Conservation (phyloP, 768 basidiomycete genomes). For the Lactarius sanguifluus region DNA sequence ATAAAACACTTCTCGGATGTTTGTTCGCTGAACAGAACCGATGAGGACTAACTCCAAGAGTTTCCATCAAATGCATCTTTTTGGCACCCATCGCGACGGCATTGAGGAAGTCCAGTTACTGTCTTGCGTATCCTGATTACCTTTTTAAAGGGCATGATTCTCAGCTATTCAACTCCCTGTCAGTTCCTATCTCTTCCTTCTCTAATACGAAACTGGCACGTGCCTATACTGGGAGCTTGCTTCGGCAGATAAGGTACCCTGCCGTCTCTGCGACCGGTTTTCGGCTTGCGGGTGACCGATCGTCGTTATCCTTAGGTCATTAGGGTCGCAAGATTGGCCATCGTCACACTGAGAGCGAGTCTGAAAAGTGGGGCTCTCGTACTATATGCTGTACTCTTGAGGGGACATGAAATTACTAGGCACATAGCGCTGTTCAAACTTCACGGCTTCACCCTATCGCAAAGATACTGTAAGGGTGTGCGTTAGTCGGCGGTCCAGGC, state of each 20-base stretch:
- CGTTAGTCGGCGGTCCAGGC: background rate
- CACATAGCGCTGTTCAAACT: background rate
- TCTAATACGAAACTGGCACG: constrained; percentile 6
- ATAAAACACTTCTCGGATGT: constrained; percentile 10
- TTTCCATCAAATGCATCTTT: constrained; percentile 8
- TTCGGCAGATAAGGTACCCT: constrained; percentile 20
- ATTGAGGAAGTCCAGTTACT: constrained; percentile 22
- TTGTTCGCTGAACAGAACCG: background rate
- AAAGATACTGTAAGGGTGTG: background rate
- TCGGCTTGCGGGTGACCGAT: background rate
- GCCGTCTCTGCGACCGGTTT: constrained; percentile 2
- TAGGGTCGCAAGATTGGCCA: background rate
- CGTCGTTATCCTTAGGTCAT: constrained; percentile 1
- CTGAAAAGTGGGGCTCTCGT: background rate
- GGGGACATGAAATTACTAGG: background rate
- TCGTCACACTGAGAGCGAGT: background rate
- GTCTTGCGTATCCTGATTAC: background rate
- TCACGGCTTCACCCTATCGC: background rate
- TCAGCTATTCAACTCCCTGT: constrained; percentile 22
- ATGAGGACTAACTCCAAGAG: background rate
- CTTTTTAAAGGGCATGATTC: constrained; percentile 1
- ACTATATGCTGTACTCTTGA: background rate
- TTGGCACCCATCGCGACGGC: constrained; percentile 6
- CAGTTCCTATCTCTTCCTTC: constrained; percentile 1
- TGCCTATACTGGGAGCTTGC: constrained; percentile 3